A percentile compares a stretch with the other conserved stretches of the same genome.
phyloP scores from a whole-genome alignment of 2,329 filamentous ascomycete genomes.

The Alternaria longipes region DNA sequence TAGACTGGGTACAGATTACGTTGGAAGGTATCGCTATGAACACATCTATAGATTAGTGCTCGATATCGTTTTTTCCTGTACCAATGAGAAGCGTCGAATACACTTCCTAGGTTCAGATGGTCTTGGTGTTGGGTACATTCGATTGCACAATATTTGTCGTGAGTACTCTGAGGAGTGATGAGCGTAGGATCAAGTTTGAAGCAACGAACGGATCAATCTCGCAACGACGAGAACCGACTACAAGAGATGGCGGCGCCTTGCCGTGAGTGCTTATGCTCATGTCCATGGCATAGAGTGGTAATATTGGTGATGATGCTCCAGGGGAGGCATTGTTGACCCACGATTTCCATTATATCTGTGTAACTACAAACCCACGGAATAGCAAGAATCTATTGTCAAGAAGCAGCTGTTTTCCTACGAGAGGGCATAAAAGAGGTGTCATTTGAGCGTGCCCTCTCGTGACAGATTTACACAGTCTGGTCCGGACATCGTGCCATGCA shows the following conservation, averaged over 20 bases:
- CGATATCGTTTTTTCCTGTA: neutral
- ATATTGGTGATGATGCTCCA: neutral
- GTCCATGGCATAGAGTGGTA: neutral
- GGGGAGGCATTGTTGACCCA: neutral
- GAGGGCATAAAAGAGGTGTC: neutral
- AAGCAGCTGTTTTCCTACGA: neutral
- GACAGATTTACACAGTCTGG: neutral
- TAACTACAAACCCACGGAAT: neutral
- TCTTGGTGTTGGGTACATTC: neutral
- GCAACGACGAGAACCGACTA: neutral
- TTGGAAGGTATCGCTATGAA: neutral
- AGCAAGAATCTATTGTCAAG: neutral
- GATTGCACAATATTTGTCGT: neutral
- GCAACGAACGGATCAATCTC: neutral
- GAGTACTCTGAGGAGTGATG: neutral
- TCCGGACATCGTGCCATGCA: neutral
- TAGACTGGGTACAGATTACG: too few species aligned
- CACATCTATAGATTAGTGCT: neutral
- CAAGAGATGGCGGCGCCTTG: neutral
- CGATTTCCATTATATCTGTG: neutral
- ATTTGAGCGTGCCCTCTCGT: neutral
- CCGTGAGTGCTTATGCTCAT: neutral
- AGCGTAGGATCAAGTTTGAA: neutral
- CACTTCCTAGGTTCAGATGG: neutral
- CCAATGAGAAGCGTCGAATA: neutral